phyloP scores from a whole-genome alignment of 441 rosid species.

The Aquilaria agallochum region DNA sequence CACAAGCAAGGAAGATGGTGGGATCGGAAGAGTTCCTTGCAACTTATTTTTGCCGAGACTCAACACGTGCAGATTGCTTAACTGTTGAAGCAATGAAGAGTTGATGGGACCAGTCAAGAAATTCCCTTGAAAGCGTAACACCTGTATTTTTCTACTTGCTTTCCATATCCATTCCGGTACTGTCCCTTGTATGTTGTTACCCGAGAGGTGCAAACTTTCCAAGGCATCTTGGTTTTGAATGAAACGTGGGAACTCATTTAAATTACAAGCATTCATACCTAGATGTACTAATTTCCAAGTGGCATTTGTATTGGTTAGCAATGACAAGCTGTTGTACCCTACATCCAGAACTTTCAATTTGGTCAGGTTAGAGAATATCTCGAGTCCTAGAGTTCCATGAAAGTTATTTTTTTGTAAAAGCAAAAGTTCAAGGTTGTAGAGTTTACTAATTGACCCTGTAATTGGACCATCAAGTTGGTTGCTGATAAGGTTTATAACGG shows the following conservation, averaged over 20 bases:
- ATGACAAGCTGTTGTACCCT: not conserved
- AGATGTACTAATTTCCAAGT: not conserved
- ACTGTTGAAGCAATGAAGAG: too few relatives aligned
- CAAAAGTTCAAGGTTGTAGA: conserved; percentile 4
- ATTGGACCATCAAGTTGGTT: conserved; percentile 11
- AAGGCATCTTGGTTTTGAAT: not conserved
- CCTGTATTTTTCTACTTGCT: not conserved
- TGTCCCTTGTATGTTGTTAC: conserved; percentile 5
- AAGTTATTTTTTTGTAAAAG: not conserved
- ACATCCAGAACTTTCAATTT: not conserved
- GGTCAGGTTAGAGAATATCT: not conserved
- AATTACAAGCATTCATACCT: not conserved
- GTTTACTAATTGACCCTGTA: conserved; percentile 8
- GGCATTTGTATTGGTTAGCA: not conserved
- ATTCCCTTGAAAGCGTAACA: too few relatives aligned
- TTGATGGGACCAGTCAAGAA: conserved; percentile 1
- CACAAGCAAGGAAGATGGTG: too few relatives aligned
- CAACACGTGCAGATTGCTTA: too few relatives aligned
- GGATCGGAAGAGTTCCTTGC: too few relatives aligned
- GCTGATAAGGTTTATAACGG: not conserved
- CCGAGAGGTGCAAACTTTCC: conserved; percentile 1
- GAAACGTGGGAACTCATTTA: not conserved
- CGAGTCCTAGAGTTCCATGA: not conserved
- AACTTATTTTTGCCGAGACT: too few relatives aligned
- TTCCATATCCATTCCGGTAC: conserved; percentile 11